phyloP scores from a whole-genome alignment of 441 rosid species.

The Croton laevigatus region DNA sequence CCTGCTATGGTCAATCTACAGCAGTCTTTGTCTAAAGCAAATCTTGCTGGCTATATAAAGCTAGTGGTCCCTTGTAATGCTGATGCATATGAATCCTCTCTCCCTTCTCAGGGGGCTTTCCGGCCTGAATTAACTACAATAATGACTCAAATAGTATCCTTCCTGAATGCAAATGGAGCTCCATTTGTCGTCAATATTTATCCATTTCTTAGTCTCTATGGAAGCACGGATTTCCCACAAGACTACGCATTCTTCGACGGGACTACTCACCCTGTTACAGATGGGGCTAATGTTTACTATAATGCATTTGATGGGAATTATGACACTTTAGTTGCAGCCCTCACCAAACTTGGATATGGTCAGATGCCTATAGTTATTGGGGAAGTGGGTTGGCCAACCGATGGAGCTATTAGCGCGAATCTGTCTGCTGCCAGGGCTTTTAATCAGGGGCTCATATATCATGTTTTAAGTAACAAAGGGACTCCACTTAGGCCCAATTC shows the following conservation, averaged over 20 bases:
- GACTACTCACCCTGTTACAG: conserved; percentile 71
- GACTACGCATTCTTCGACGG: conserved; percentile 92
- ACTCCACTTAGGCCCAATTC: conserved; percentile 83
- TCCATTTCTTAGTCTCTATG: conserved; percentile 93
- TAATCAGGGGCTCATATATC: conserved; percentile 81
- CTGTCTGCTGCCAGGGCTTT: conserved; percentile 77
- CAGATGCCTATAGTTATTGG: conserved; percentile 92
- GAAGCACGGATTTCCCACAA: conserved; percentile 86
- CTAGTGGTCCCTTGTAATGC: conserved; percentile 94
- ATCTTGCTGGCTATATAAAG: conserved; percentile 79
- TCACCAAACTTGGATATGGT: conserved; percentile 70
- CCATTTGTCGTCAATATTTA: conserved; percentile 91
- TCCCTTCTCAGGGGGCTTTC: conserved; percentile 90
- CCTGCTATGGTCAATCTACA: conserved; percentile 82
- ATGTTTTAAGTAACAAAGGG: conserved; percentile 66
- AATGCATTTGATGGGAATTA: conserved; percentile 93
- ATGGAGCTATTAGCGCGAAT: conserved; percentile 80
- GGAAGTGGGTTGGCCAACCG: conserved; percentile 97
- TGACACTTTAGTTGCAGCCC: conserved; percentile 90
- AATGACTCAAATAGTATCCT: conserved; percentile 71
- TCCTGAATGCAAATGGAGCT: conserved; percentile 83
- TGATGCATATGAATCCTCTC: conserved; percentile 75
- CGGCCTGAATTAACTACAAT: conserved; percentile 80
- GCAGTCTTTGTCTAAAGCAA: conserved; percentile 71
- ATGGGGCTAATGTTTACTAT: conserved; percentile 70